Percentiles rank a stretch among this genome's conserved stretches.
phyloP scores from a whole-genome alignment of 2,329 filamentous ascomycete species.

The Didymella arachidicola region DNA sequence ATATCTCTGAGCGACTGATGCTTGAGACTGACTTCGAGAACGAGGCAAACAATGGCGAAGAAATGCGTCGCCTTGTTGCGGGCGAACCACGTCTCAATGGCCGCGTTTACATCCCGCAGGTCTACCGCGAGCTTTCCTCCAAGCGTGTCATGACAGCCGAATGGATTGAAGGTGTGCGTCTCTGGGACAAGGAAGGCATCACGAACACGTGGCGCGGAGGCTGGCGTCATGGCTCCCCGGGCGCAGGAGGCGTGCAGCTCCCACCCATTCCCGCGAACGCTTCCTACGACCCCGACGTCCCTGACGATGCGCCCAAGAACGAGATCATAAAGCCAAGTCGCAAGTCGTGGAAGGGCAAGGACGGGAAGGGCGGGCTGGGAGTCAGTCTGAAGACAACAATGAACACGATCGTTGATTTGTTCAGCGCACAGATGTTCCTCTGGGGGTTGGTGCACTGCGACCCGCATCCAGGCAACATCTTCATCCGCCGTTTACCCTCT shows the following conservation, averaged over 20 bases:
- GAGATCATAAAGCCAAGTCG: conserved; percentile 80
- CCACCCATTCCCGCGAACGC: conserved; percentile 52
- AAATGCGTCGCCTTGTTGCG: conserved; percentile 79
- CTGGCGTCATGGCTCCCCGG: conserved; percentile 77
- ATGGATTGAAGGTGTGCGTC: conserved; percentile 93
- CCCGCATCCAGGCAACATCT: conserved; percentile 96
- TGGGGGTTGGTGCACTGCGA: conserved; percentile 97
- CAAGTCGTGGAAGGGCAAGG: conserved; percentile 76
- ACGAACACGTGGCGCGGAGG: conserved; percentile 80
- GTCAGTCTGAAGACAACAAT: conserved; percentile 86
- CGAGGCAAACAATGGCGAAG: conserved; percentile 86
- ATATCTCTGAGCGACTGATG: conserved; percentile 88
- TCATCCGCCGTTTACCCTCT: conserved; percentile 82
- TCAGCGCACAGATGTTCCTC: conserved; percentile 97
- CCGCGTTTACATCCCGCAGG: conserved; percentile 85
- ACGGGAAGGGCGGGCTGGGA: conserved; percentile 80
- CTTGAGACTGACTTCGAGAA: conserved; percentile 95
- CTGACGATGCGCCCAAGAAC: conserved; percentile 51
- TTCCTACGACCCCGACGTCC: conserved; percentile 41
- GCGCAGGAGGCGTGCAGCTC: conserved; percentile 73
- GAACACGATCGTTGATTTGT: conserved; percentile 95
- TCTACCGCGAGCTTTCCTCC: conserved; percentile 83
- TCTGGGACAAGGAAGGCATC: conserved; percentile 91
- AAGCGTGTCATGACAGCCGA: conserved; percentile 90
- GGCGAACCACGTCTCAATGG: conserved; percentile 77